These are phyloP conservation scores for Camellia japonica DNA, from an alignment of 148 eudicot genomes.

Conservation along the genomic window DNA sequence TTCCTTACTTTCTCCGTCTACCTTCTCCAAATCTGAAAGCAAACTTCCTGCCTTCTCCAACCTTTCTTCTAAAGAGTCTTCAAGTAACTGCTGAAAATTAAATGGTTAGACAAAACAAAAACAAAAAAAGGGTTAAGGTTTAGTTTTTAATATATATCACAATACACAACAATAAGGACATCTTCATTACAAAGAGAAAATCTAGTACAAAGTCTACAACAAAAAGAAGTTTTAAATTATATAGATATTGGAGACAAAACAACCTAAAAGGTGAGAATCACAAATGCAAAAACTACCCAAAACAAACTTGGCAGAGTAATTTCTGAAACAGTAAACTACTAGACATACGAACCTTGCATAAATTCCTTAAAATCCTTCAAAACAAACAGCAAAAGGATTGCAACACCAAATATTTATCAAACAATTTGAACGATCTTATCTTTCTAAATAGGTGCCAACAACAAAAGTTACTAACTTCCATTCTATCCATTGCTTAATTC, in stretches of 20 bases:
- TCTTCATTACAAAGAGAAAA: neutral
- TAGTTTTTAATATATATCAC: neutral
- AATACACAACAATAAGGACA: neutral
- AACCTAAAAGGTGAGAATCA: neutral
- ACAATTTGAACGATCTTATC: neutral
- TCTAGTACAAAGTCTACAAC: neutral
- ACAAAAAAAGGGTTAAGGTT: neutral
- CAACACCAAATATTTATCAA: neutral
- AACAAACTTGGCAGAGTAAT: neutral
- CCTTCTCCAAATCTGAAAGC: constrained; percentile 76
- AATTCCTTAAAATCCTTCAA: neutral
- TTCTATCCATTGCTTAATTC: neutral
- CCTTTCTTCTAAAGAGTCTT: constrained; percentile 86
- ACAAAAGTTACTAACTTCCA: neutral
- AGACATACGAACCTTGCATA: neutral
- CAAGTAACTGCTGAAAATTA: constrained; percentile 57
- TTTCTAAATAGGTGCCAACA: neutral
- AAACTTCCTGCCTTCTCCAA: constrained; percentile 72
- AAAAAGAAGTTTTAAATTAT: neutral
- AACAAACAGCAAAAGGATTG: neutral
- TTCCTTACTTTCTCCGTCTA: constrained; percentile 77
- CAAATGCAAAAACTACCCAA: neutral
- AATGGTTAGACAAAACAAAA: constrained; percentile 18
- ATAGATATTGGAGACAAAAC: neutral
- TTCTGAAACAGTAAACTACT: neutral